Base-by-base conservation (phyloP, 2,329 filamentous ascomycete species). In the Fonsecaea monophora region DNA sequence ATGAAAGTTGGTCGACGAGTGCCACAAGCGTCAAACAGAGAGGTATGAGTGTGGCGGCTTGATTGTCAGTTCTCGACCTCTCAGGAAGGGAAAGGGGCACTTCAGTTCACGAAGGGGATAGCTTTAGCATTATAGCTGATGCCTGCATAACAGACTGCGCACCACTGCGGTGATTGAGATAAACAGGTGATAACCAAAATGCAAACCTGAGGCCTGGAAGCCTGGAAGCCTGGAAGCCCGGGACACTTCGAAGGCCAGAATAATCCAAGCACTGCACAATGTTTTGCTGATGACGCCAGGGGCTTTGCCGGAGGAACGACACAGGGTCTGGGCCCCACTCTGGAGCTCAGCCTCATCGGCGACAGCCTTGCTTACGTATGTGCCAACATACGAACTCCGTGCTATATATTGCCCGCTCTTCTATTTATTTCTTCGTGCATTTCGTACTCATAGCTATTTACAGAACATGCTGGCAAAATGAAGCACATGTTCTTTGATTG, bases 51-150 rank as follows among this genome's bases (percentile, higher is more conserved):
- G n/a, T 25, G 25, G 32, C 9, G 12, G 3, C 30, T 34, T 35
- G 30, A 9, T 55, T 55, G 30, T 55, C 15, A 54, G 53, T 15
- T 34, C 25, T 54, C 42, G 25, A 50, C 45, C 18, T 50, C 18
- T 10, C 21, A 25, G 30, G 45, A 30, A 50, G 18, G 18, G 45
- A 30, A 50, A 50, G 12, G 18, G 45, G 45, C 45, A 25, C 9
- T 50, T 50, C 9, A 30, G 12, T 30, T 50, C 21, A 50, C 45
- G 21, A 13, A 18, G 21, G 25, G 21, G 45, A 50, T 30, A 12
- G 45, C 6, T 53, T 45, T 18, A 65, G n/a, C 63, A 65, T 65
- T 37, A 61, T 65, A 53, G 13, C 34, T 58, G 58, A 13, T 61
- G 57, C 58, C 63, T 61, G 50, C 7, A 21, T 18, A 35, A 40